These are phyloP conservation scores for Boletus huronensis DNA, from an alignment of 768 basidiomycete genomes.

Conservation along the genomic window DNA sequence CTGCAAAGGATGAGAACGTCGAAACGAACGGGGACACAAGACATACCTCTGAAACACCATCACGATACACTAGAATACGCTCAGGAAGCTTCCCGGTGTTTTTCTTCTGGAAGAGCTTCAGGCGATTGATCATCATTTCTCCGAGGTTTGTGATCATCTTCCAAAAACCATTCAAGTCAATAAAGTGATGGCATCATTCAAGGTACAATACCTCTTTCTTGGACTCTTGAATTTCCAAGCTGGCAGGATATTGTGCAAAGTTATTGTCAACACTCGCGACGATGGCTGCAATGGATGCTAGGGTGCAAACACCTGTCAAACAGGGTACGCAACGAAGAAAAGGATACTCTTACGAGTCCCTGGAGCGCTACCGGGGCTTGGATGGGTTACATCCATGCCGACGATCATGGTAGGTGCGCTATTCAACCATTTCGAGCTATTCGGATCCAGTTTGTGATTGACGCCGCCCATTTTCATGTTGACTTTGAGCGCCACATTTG, in stretches of 20 bases:
- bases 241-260: conserved; percentile 50
- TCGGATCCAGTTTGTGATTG: conserved; percentile 44
- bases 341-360: conserved; percentile 38
- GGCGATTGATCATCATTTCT: conserved; percentile 47
- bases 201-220: conserved; percentile 59
- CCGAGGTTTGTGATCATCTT: conserved; percentile 49
- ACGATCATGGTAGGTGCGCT: conserved; percentile 48
- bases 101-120: conserved; percentile 37
- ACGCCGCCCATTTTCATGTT: conserved; percentile 56
- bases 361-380: conserved; percentile 63
- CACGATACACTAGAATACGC: conserved; percentile 55
- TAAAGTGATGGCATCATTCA: background rate
- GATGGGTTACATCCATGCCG: conserved; percentile 72
- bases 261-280: conserved; percentile 45
- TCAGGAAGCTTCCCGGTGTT: conserved; percentile 38
- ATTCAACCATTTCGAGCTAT: conserved; percentile 38
- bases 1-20: conserved; percentile 24
- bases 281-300: conserved; percentile 51
- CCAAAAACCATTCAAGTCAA: background rate
- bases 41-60: conserved; percentile 76
- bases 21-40: background rate
- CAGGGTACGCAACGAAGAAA: background rate
- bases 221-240: conserved; percentile 47
- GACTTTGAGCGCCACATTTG: conserved; percentile 53
- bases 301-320: background rate